Conservation (phyloP, 1,284 basidiomycete genomes). For the Xerocomus amazonicus region DNA sequence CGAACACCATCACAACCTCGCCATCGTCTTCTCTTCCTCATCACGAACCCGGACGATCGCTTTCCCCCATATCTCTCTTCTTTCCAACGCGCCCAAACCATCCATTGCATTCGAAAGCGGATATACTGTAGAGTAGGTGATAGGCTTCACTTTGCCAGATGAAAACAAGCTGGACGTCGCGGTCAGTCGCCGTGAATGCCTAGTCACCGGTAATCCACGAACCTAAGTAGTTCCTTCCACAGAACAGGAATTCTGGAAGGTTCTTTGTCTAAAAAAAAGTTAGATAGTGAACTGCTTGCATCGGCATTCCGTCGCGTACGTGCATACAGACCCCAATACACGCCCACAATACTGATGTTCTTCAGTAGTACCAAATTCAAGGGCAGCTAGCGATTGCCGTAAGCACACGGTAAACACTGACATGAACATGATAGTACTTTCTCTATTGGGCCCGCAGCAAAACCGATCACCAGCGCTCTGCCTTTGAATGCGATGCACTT, state of each 20-base stretch:
- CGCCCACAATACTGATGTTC: constrained; percentile 77
- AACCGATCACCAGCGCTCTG: constrained; percentile 87
- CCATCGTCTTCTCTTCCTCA: constrained; percentile 29
- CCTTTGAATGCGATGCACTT: constrained; percentile 97
- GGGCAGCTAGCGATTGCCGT: constrained; percentile 53
- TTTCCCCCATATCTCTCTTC: constrained; percentile 92
- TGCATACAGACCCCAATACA: constrained; percentile 83
- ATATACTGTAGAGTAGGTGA: constrained; percentile 73
- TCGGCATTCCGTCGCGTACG: constrained; percentile 42
- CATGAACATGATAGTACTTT: constrained; percentile 49
- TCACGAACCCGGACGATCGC: constrained; percentile 67
- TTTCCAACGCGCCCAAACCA: constrained; percentile 72
- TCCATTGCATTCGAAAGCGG: constrained; percentile 54
- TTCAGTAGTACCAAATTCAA: constrained; percentile 88
- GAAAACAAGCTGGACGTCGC: constrained; percentile 54
- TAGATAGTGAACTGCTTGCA: neutral
- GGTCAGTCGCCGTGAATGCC: constrained; percentile 4
- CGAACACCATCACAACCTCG: constrained; percentile 35
- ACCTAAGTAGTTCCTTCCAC: constrained; percentile 74
- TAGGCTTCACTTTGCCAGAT: constrained; percentile 64
- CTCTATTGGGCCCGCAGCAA: constrained; percentile 86
- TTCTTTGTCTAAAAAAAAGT: constrained; percentile 56
- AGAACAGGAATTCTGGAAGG: constrained; percentile 61
- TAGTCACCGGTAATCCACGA: constrained; percentile 22
- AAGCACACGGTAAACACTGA: neutral